Evolutionary conservation across 2,329 filamentous ascomycete species (phyloP), one percentile per base, ranked within the genome.

Genomic region (Diplodia mutila): DNA sequence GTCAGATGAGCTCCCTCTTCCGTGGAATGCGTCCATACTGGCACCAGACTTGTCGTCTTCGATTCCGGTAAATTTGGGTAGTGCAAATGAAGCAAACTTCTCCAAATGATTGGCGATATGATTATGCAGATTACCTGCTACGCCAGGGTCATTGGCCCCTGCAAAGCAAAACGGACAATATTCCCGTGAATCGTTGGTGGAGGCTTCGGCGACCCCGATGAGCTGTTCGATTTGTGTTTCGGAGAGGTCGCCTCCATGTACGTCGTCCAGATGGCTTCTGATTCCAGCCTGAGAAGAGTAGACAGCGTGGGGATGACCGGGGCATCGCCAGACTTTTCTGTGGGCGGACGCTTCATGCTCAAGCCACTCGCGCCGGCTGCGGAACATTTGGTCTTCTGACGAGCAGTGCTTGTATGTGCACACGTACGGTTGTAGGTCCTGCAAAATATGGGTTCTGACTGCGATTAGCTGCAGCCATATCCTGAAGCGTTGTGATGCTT

Each of bases 71-170:
- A 71, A 70, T 27, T 70, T 74, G 2, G 77, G 76, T 9, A 79
- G 61, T 16, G 77, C 74, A 64, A 79, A 79, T 0, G 74, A 69
- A 49, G 77, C 76, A 11, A 79, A 69, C 8, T 75, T 72, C 68
- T 79, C 76, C 4, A 79, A 68, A 69, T 79, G 77, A 46, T 79
- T 76, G 1, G 77, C 77, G 42, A 79, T 73, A 67, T 79, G 61
- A 27, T 55, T 77, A 18, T 76, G 73, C 3, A 79, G 69, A 18
- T 74, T 69, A 1, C 71, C 72, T 61, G 75, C 72, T 12, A 70
- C 5, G 27, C 46, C 21, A 4, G 27, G n/a, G 4, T 51, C 71
- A 29, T 73, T 68, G 18, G 73, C 69, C 7, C 73, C 46, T 3
- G 69, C 72, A 34, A 70, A 72, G 42, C 77, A 79, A 2, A 79